Percentiles rank a stretch among this genome's conserved stretches.
Conservation (phyloP, 371 early-diverging fungal genomes). For the Syncephalastrum sp. region DNA sequence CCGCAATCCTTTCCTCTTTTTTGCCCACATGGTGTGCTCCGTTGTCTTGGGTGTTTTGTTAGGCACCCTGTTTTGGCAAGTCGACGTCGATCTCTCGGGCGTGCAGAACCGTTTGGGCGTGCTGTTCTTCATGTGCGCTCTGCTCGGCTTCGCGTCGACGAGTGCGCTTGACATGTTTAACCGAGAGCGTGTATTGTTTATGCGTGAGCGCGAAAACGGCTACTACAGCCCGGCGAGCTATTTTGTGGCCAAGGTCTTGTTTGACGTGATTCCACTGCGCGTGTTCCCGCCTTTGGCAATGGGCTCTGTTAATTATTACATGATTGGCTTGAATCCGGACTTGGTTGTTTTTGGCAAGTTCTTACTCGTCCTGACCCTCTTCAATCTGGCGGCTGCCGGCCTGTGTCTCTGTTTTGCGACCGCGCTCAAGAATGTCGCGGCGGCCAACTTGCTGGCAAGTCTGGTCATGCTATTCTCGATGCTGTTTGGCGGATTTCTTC, state of each 20-base stretch:
- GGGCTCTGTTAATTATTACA: slow-evolving; percentile 78
- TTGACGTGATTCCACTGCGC: slow-evolving; percentile 80
- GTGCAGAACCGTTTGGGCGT: slow-evolving; percentile 83
- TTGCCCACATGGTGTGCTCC: slow-evolving; percentile 40
- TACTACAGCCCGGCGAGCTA: slow-evolving; percentile 77
- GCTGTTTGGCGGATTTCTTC: slow-evolving; percentile 85
- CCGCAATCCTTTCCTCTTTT: slow-evolving; percentile 45
- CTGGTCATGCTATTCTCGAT: slow-evolving; percentile 84
- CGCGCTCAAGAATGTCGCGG: slow-evolving; percentile 66
- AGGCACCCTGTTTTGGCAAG: slow-evolving; percentile 79
- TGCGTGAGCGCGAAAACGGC: slow-evolving; percentile 82
- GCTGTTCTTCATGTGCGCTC: slow-evolving; percentile 78
- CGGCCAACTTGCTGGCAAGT: slow-evolving; percentile 75
- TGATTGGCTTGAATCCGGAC: slow-evolving; percentile 74
- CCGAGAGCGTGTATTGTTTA: slow-evolving; percentile 69
- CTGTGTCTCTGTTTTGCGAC: slow-evolving; percentile 81
- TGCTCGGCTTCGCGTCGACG: slow-evolving; percentile 78
- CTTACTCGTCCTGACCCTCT: slow-evolving; percentile 77
- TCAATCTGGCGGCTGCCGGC: slow-evolving; percentile 77
- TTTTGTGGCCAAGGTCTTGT: slow-evolving; percentile 73
- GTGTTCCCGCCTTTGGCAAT: slow-evolving; percentile 84
- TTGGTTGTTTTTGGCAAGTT: slow-evolving; percentile 71
- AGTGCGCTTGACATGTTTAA: slow-evolving; percentile 73
- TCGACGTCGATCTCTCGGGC: slow-evolving; percentile 75
- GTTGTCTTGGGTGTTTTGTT: slow-evolving; percentile 50